Conservation (phyloP, 148 eudicot genomes). For the Rhododendron vialii region DNA sequence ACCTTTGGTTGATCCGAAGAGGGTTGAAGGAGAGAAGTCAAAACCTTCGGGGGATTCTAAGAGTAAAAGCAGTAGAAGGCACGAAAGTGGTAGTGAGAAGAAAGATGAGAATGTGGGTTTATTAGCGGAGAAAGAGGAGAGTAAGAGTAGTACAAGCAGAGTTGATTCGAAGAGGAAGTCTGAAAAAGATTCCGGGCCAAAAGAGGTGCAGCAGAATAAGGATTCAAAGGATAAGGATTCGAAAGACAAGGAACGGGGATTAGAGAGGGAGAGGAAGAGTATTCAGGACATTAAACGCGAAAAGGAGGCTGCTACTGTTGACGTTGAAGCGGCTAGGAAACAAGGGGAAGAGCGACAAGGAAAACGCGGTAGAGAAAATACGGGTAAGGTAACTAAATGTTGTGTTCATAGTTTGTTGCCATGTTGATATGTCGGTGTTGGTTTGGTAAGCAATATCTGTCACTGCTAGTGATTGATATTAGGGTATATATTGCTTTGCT, state of each 20-base stretch:
- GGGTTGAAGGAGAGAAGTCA: conserved; percentile 5
- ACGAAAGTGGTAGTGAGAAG: conserved; percentile 36
- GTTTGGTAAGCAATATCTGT: background rate
- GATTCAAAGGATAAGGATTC: conserved; percentile 31
- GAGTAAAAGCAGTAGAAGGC: conserved; percentile 54
- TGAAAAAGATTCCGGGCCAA: conserved; percentile 48
- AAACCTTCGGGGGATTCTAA: conserved; percentile 45
- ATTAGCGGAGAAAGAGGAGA: conserved; percentile 41
- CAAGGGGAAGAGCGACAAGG: conserved; percentile 50
- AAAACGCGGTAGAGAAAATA: conserved; percentile 49
- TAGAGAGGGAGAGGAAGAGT: conserved; percentile 51
- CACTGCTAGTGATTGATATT: background rate
- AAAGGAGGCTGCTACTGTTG: conserved; percentile 28
- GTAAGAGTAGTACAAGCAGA: conserved; percentile 44
- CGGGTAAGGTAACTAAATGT: conserved; percentile 66
- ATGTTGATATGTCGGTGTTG: background rate
- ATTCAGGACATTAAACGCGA: conserved; percentile 35
- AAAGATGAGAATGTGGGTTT: conserved; percentile 33
- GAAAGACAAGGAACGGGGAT: conserved; percentile 55
- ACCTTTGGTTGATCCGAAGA: background rate
- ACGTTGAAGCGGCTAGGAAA: conserved; percentile 11
- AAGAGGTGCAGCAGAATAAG: conserved; percentile 38
- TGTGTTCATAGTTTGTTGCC: conserved; percentile 2
- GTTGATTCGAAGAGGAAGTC: conserved; percentile 62
- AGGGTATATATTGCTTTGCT: background rate